Conservation (phyloP, 441 rosid species). For the Gossypium davidsonii region DNA sequence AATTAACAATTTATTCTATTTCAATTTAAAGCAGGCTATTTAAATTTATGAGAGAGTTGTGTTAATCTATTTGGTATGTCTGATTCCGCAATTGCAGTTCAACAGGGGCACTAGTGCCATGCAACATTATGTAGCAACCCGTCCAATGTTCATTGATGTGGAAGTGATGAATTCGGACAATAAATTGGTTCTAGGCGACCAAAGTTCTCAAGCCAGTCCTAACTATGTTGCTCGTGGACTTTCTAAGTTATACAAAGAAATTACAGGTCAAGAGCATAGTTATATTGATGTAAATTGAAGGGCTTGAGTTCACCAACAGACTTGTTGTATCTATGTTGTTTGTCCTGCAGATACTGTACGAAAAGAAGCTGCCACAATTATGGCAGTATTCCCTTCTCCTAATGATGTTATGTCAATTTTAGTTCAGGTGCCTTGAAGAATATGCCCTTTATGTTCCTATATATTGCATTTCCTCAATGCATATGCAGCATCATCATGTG, state of each 20-base stretch:
- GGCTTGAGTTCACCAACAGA: slow-evolving; percentile 19
- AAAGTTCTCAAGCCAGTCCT: slow-evolving; percentile 83
- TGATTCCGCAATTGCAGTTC: slow-evolving; percentile 51
- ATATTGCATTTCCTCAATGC: slow-evolving; percentile 1
- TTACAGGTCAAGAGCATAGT: slow-evolving; percentile 63
- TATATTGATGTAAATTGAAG: slow-evolving; percentile 18
- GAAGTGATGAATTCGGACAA: slow-evolving; percentile 96
- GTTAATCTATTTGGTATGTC: slow-evolving; percentile 3
- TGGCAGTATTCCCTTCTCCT: slow-evolving; percentile 96
- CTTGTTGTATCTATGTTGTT: slow-evolving; percentile 21
- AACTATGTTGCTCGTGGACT: slow-evolving; percentile 94
- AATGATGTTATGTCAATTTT: slow-evolving; percentile 97
- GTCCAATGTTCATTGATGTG: slow-evolving; percentile 98
- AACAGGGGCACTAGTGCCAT: slow-evolving; percentile 99
- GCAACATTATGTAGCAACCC: slow-evolving; percentile 99
- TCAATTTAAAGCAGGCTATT: not conserved
- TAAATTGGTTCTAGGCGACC: slow-evolving; percentile 89
- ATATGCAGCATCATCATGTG: not conserved
- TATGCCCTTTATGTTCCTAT: not conserved
- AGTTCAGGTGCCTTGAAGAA: slow-evolving; percentile 66
- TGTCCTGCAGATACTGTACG: slow-evolving; percentile 78
- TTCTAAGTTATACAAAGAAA: slow-evolving; percentile 83
- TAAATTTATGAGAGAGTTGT: slow-evolving; percentile 15
- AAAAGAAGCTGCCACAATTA: slow-evolving; percentile 95
- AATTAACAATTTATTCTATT: not conserved